phyloP scores from a whole-genome alignment of 345 rosid genomes.

The Microcos paniculata region DNA sequence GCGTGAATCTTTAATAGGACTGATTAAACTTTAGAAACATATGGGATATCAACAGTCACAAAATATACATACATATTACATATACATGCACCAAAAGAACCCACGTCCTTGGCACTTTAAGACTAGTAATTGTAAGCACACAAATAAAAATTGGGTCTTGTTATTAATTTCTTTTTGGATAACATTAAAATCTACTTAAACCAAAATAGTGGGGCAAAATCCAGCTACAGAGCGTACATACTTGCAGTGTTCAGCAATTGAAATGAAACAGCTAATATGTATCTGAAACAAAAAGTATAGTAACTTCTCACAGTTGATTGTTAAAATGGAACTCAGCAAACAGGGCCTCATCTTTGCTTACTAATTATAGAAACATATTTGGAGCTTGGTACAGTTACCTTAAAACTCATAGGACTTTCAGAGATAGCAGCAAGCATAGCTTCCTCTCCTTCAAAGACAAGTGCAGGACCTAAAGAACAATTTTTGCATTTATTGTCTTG shows the following conservation, averaged over 20 bases:
- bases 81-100: not conserved
- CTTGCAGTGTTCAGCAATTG: not conserved
- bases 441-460: constrained; percentile 98
- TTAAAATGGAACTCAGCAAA: not conserved
- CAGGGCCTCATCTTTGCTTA: not conserved
- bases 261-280: not conserved
- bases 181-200: not conserved
- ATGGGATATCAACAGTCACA: not conserved
- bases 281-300: not conserved
- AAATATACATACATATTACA: not conserved
- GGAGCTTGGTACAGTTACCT: constrained; percentile 38
- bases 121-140: not conserved
- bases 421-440: constrained; percentile 86
- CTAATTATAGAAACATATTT: not conserved
- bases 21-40: not conserved
- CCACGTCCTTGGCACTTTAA: not conserved
- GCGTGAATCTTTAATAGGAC: not conserved
- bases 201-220: not conserved
- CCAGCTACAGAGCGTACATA: not conserved
- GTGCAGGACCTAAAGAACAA: constrained; percentile 80
- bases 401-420: constrained; percentile 73
- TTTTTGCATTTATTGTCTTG: constrained; percentile 7
- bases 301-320: not conserved
- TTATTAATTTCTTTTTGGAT: not conserved
- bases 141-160: not conserved